phyloP scores from a whole-genome alignment of 306 rosid genomes.

The Acacia melanoxylon region DNA sequence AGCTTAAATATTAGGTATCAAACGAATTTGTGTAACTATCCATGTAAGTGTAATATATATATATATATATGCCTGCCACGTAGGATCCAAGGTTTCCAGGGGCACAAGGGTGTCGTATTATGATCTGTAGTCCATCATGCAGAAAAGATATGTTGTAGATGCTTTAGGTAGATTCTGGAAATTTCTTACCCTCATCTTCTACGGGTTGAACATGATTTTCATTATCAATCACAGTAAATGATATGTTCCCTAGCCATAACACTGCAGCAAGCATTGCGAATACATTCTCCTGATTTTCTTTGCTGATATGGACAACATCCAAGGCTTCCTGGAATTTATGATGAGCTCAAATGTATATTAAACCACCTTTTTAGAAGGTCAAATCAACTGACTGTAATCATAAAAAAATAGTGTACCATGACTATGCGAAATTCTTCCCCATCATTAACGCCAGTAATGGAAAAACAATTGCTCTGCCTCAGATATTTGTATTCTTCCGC shows the following conservation, averaged over 20 bases:
- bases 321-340: constrained; percentile 77
- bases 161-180: constrained; percentile 27
- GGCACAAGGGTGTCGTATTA: neutral
- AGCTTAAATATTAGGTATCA: constrained; percentile 2
- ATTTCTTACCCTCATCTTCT: constrained; percentile 70
- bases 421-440: constrained; percentile 82
- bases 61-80: neutral
- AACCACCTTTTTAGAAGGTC: constrained; percentile 10
- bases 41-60: neutral
- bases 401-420: constrained; percentile 50
- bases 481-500: constrained; percentile 83
- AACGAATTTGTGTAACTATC: neutral
- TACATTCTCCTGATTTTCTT: constrained; percentile 79
- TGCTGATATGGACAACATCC: constrained; percentile 80
- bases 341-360: constrained; percentile 27
- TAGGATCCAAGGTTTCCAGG: neutral
- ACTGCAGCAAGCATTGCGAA: constrained; percentile 98
- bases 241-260: constrained; percentile 85
- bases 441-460: constrained; percentile 79
- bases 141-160: neutral
- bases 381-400: constrained; percentile 2
- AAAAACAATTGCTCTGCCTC: constrained; percentile 84
- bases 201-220: constrained; percentile 83
- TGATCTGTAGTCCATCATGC: neutral
- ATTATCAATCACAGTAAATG: constrained; percentile 78